phyloP scores from a whole-genome alignment of 2,329 filamentous ascomycete genomes.

The Neurospora sp. region DNA sequence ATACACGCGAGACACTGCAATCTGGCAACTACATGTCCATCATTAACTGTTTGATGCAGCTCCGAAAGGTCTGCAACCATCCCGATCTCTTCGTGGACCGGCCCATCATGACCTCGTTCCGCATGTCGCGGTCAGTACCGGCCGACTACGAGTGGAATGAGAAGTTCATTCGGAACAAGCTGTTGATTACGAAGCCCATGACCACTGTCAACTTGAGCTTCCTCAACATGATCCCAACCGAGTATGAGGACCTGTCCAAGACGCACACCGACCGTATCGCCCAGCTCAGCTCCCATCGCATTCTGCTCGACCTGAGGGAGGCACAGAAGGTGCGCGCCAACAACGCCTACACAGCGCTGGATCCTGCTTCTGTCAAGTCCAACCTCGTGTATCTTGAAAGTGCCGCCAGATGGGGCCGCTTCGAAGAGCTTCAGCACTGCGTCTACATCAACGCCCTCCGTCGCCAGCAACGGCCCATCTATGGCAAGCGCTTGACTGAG shows the following conservation, averaged over 20 bases:
- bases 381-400: slow-evolving; percentile 66
- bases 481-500: slow-evolving; percentile 69
- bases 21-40: slow-evolving; percentile 96
- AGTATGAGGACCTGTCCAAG: slow-evolving; percentile 55
- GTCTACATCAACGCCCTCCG: slow-evolving; percentile 74
- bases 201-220: slow-evolving; percentile 61
- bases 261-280: slow-evolving; percentile 44
- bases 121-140: slow-evolving; percentile 71
- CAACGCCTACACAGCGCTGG: slow-evolving; percentile 42
- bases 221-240: slow-evolving; percentile 66
- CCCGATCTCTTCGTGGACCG: slow-evolving; percentile 94
- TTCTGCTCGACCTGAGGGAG: slow-evolving; percentile 61
- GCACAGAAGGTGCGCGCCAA: slow-evolving; percentile 55
- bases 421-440: slow-evolving; percentile 71
- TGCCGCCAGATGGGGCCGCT: slow-evolving; percentile 55
- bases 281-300: slow-evolving; percentile 59
- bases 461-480: slow-evolving; percentile 70
- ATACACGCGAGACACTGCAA: slow-evolving; percentile 78
- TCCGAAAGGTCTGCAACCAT: slow-evolving; percentile 97
- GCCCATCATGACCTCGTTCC: slow-evolving; percentile 93
- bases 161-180: slow-evolving; percentile 52
- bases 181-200: slow-evolving; percentile 54
- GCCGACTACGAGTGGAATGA: slow-evolving; percentile 68
- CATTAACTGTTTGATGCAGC: slow-evolving; percentile 95
- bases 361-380: slow-evolving; percentile 58